Evolutionary conservation across 2,329 filamentous ascomycete genomes (phyloP), one percentile per base, ranked within the genome.

Genomic region (Hortaea sp.): DNA sequence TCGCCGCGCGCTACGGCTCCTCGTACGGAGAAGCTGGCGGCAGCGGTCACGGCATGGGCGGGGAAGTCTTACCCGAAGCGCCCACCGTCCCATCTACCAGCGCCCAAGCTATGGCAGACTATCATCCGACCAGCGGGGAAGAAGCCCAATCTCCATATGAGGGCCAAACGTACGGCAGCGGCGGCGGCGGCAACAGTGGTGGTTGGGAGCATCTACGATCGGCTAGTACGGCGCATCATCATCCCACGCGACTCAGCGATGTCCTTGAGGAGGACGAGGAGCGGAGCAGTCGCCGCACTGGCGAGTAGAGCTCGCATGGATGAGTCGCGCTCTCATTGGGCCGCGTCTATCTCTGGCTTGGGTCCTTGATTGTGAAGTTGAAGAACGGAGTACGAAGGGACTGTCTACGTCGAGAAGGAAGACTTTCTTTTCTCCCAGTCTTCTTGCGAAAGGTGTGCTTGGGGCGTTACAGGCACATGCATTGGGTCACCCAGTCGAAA

Each of bases 161-260:
- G 20, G 20, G 20, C 20, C 20, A 20, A 20, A 20, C 20, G 20
- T 20, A 20, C 20, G 20, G 20, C n/a, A 34, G 31, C n/a, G 32
- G 32, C 32, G 32, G 32, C n/a, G 32, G 59, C 62, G 57, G 44
- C 52, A 51, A 27, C 57, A 55, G 2, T 50, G 48, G 1, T 42
- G 27, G 32, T 9, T 94, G 87, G 86, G 85, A 92, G 52, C 67
- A 69, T n/a, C 71, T 87, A 52, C 82, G 83, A 27, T 20, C 20
- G 20, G 20, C 20, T 20, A 20, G 20, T 20, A 77, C 51, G 34
- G 49, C 44, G 46, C 88, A 94, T 65, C 86, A 92, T 55, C 88
- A 95, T 66, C 88, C 88, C 0, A 94, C 88, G 6, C 74, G 89
- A 47, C 71, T 95, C 52, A 94, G 88, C 63, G 88, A 94, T 66